Evolutionary conservation across 179 eudicot genomes (phyloP).

Genomic region (Corrigiola litoralis): DNA sequence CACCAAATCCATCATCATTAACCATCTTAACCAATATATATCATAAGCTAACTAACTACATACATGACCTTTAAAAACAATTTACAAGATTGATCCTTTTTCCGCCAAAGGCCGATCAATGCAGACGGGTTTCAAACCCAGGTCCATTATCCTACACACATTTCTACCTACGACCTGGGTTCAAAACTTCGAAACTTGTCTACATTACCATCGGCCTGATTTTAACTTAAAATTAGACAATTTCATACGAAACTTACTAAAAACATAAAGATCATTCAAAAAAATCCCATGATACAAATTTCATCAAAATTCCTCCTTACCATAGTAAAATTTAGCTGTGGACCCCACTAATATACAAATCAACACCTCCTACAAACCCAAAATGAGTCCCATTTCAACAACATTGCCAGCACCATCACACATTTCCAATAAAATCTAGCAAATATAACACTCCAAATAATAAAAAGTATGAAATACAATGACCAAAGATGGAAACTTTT

Average conservation of each 20-base stretch:
- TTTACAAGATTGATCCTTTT: too few species aligned
- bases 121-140: neutral
- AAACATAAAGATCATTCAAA: too few species aligned
- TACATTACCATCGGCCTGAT: too few species aligned
- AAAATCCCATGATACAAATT: too few species aligned
- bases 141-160: neutral
- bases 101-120: too few species aligned
- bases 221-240: too few species aligned
- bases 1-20: constrained; percentile 17
- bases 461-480: neutral
- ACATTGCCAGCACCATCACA: constrained; percentile 8
- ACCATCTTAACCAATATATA: neutral
- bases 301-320: too few species aligned
- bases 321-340: constrained; percentile 8
- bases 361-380: constrained; percentile 2
- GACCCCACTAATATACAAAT: neutral
- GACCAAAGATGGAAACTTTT: neutral
- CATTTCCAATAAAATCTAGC: neutral
- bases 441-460: neutral
- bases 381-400: constrained; percentile 2
- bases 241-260: too few species aligned
- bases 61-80: neutral
- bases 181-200: too few species aligned
- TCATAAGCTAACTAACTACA: neutral
- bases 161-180: too few species aligned